Conservation (phyloP, 768 basidiomycete genomes). For the Sistotremastrum suecicum region DNA sequence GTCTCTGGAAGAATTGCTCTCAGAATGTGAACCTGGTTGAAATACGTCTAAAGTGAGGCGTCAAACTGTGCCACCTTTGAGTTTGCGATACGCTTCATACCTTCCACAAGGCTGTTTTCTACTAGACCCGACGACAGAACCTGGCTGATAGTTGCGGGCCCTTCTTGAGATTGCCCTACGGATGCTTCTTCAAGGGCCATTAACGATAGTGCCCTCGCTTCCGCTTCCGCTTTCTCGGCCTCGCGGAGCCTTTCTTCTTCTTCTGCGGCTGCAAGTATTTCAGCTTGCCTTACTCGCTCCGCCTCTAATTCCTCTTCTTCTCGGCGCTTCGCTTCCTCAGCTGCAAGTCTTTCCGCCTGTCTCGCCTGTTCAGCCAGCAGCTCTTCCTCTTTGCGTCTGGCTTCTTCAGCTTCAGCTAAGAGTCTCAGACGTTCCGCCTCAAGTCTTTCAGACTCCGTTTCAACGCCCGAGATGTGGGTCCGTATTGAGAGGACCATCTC, state of each 20-base stretch:
- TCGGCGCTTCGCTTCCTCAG: slow-evolving; percentile 1
- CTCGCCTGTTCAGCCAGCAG: not conserved
- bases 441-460: slow-evolving; percentile 8
- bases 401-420: slow-evolving; percentile 18
- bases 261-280: slow-evolving; percentile 11
- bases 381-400: slow-evolving; percentile 2
- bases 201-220: not conserved
- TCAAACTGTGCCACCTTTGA: too few species aligned
- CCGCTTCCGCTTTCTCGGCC: not conserved
- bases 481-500: too few species aligned
- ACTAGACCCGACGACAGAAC: too few species aligned
- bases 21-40: too few species aligned
- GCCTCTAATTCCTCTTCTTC: slow-evolving; percentile 5
- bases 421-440: slow-evolving; percentile 21
- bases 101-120: too few species aligned
- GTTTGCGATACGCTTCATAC: too few species aligned
- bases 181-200: not conserved
- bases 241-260: slow-evolving; percentile 30
- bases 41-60: too few species aligned
- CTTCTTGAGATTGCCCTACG: too few species aligned
- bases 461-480: too few species aligned
- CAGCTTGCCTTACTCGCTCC: slow-evolving; percentile 8
- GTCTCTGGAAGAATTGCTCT: too few species aligned
- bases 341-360: not conserved
- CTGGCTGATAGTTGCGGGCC: too few species aligned